A percentile compares a stretch with the other conserved stretches of the same genome.
These are phyloP conservation scores for Globisporangium paddicum DNA, from an alignment of 352 stramenopile genomes.

Conservation along the genomic window DNA sequence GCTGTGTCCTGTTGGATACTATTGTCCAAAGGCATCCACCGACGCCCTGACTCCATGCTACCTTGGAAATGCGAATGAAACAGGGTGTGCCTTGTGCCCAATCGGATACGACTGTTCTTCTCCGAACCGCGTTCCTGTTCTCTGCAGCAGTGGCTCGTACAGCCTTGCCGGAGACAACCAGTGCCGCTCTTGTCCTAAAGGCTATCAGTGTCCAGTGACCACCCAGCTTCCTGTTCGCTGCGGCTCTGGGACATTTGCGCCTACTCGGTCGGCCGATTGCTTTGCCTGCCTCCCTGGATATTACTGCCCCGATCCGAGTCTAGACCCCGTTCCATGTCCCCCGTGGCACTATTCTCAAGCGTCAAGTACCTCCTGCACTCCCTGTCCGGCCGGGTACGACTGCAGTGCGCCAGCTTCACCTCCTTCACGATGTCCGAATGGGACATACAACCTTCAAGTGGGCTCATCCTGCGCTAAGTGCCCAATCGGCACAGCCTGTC, in stretches of 20 bases:
- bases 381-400: constrained; percentile 47
- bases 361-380: constrained; percentile 34
- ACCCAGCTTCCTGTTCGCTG: constrained; percentile 9
- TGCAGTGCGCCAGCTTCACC: constrained; percentile 29
- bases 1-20: constrained; percentile 41
- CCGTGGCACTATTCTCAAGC: constrained; percentile 34
- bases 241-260: constrained; percentile 25
- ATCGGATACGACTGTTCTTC: constrained; percentile 19
- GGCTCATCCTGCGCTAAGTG: constrained; percentile 37
- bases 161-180: constrained; percentile 5
- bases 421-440: constrained; percentile 30
- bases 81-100: constrained; percentile 12
- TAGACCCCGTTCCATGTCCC: constrained; percentile 32
- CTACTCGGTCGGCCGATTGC: constrained; percentile 27
- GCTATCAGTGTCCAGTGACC: constrained; percentile 40
- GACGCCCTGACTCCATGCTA: constrained; percentile 16
- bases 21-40: constrained; percentile 30
- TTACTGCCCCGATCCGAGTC: constrained; percentile 38
- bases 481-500: constrained; percentile 33
- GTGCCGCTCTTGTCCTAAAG: constrained; percentile 5
- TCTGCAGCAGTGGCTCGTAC: constrained; percentile 6
- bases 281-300: constrained; percentile 33
- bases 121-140: not conserved
- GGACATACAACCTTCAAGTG: constrained; percentile 37
- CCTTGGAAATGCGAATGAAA: constrained; percentile 28